Evolutionary conservation across 73 alveolate species (phyloP).

Genomic region (Paramecium biaurelia): DNA sequence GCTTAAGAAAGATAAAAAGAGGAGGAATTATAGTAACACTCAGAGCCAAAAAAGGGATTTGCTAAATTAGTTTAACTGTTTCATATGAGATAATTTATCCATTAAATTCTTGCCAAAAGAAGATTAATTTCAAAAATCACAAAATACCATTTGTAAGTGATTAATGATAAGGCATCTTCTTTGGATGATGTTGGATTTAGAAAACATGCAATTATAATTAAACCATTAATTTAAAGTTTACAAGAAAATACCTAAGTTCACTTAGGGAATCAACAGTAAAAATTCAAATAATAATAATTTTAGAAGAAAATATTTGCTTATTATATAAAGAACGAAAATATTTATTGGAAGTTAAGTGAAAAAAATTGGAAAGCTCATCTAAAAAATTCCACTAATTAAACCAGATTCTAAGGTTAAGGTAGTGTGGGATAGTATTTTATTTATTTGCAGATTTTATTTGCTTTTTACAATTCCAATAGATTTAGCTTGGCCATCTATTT

Average conservation of each 20-base stretch:
- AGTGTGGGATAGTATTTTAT: not conserved
- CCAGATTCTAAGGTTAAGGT: conserved; percentile 20
- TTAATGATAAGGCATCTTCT: conserved; percentile 38
- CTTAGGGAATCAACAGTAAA: not conserved
- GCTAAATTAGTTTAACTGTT: not conserved
- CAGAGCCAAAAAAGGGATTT: not conserved
- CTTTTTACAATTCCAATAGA: conserved; percentile 23
- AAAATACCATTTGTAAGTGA: conserved; percentile 9
- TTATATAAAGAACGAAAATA: not conserved
- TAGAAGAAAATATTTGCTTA: not conserved
- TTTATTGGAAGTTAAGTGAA: not conserved
- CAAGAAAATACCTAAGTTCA: not conserved
- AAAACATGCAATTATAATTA: not conserved
- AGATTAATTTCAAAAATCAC: not conserved
- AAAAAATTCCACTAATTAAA: not conserved
- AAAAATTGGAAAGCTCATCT: not conserved
- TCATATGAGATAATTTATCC: conserved; percentile 5
- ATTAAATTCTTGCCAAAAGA: not conserved
- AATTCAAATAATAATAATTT: not conserved
- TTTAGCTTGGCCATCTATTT: conserved; percentile 22
- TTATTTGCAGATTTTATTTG: not conserved
- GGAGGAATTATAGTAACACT: not conserved
- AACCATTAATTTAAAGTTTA: not conserved
- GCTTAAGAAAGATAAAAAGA: not conserved
- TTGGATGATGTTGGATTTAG: not conserved